Conservation (phyloP, 2,329 filamentous ascomycete genomes). For the Alternaria burnsii region DNA sequence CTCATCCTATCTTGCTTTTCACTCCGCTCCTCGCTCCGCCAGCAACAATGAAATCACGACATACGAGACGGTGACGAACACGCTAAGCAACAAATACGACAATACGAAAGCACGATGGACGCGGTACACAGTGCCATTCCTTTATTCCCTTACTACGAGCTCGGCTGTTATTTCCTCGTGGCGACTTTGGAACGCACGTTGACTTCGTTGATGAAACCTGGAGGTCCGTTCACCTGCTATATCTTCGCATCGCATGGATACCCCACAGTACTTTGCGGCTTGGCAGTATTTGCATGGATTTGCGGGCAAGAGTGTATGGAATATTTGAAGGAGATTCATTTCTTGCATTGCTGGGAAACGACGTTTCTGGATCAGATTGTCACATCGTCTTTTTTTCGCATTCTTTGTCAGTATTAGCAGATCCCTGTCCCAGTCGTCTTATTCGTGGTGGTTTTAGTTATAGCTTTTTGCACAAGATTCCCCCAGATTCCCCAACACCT, state of each 20-base stretch:
- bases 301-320: slow-evolving; percentile 30
- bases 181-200: slow-evolving; percentile 23
- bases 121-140: slow-evolving; percentile 4
- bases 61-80: slow-evolving; percentile 30
- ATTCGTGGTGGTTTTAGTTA: slow-evolving; percentile 27
- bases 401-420: slow-evolving; percentile 19
- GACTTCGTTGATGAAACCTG: slow-evolving; percentile 32
- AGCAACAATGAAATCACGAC: slow-evolving; percentile 31
- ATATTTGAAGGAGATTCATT: slow-evolving; percentile 21
- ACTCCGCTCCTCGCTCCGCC: slow-evolving; percentile 19
- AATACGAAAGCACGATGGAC: slow-evolving; percentile 27
- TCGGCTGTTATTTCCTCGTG: slow-evolving; percentile 19
- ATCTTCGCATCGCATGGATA: slow-evolving; percentile 28
- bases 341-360: slow-evolving; percentile 34
- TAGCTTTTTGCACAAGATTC: slow-evolving; percentile 42
- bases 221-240: slow-evolving; percentile 30
- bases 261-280: slow-evolving; percentile 25
- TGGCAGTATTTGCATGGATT: slow-evolving; percentile 43
- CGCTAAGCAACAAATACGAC: slow-evolving; percentile 20
- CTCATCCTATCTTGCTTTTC: slow-evolving; percentile 10
- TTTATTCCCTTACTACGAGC: slow-evolving; percentile 19
- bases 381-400: slow-evolving; percentile 11
- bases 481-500: slow-evolving; percentile 28
- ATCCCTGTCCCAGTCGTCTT: slow-evolving; percentile 24
- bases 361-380: slow-evolving; percentile 28